Conservation (phyloP, 768 basidiomycete genomes). For the Tricholoma bakamatsutake region DNA sequence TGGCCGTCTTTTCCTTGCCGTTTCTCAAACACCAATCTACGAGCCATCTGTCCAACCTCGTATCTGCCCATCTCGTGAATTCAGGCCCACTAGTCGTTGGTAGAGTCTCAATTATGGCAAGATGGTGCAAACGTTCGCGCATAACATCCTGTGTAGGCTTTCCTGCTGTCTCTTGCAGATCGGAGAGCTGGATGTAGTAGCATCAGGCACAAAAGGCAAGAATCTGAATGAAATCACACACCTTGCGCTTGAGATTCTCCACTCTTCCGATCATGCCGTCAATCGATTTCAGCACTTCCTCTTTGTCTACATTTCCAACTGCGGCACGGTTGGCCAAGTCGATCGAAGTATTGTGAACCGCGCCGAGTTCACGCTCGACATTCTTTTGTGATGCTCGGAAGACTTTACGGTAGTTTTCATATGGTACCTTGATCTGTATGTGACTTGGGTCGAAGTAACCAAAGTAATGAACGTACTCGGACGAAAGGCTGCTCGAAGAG, state of each 20-base stretch:
- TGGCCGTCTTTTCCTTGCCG: conserved; percentile 74
- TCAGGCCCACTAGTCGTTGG: conserved; percentile 46
- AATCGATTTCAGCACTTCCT: conserved; percentile 54
- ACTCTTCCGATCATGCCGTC: conserved; percentile 75
- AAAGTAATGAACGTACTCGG: conserved; percentile 38
- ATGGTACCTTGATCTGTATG: conserved; percentile 58
- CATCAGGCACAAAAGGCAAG: conserved; percentile 1
- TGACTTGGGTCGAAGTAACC: conserved; percentile 1
- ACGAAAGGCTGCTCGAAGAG: conserved; percentile 84
- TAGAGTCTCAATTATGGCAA: conserved; percentile 57
- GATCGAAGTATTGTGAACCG: conserved; percentile 47
- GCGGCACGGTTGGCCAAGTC: conserved; percentile 52
- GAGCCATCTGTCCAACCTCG: conserved; percentile 80
- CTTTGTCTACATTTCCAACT: conserved; percentile 31
- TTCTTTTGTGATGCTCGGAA: conserved; percentile 78
- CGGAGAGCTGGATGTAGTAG: conserved; percentile 31
- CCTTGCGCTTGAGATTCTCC: conserved; percentile 86
- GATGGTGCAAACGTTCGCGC: conserved; percentile 67
- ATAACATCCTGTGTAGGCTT: conserved; percentile 68
- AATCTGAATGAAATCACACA: conserved; percentile 24
- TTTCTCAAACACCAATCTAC: conserved; percentile 88
- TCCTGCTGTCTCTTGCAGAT: conserved; percentile 41
- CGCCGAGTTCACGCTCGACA: conserved; percentile 72
- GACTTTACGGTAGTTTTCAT: conserved; percentile 84
- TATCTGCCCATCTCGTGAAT: conserved; percentile 74